These are phyloP conservation scores for Combretum micranthum DNA, from an alignment of 345 rosid species.

Conservation along the genomic window DNA sequence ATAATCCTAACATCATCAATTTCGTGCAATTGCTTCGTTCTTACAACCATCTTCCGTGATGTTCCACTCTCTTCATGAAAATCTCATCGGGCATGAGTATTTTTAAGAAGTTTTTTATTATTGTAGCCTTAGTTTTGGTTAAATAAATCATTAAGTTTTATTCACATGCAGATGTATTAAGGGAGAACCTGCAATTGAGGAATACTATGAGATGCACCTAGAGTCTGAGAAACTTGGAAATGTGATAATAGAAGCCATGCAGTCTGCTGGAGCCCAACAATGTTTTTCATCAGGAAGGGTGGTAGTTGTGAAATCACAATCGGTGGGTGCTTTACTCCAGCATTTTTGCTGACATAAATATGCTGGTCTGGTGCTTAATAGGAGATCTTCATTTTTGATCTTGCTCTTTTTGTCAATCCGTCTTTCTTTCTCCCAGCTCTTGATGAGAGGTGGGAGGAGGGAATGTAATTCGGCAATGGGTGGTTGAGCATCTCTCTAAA, in stretches of 20 bases:
- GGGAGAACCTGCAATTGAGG: slow-evolving; percentile 92
- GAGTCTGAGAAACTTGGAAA: slow-evolving; percentile 45
- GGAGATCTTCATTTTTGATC: background rate
- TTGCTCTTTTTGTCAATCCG: background rate
- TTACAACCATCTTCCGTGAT: no score
- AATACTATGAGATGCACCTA: slow-evolving; percentile 59
- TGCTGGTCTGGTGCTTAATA: background rate
- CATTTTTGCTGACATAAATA: slow-evolving; percentile 7
- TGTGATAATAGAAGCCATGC: slow-evolving; percentile 62
- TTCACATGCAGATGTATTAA: slow-evolving; percentile 66
- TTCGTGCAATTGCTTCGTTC: no score
- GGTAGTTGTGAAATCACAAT: slow-evolving; percentile 70
- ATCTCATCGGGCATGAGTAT: no score
- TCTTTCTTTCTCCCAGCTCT: background rate
- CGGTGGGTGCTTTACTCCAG: slow-evolving; percentile 38
- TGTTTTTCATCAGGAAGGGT: slow-evolving; percentile 68
- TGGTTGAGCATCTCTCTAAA: no score
- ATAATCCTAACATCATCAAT: no score
- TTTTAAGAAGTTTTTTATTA: no score
- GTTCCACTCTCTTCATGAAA: no score
- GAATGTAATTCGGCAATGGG: no score
- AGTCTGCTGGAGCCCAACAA: slow-evolving; percentile 34
- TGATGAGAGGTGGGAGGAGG: no score
- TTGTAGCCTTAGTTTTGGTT: no score
- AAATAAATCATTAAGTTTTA: background rate